Evolutionary conservation across 306 rosid genomes (phyloP).

Genomic region (Medicago arabica): DNA sequence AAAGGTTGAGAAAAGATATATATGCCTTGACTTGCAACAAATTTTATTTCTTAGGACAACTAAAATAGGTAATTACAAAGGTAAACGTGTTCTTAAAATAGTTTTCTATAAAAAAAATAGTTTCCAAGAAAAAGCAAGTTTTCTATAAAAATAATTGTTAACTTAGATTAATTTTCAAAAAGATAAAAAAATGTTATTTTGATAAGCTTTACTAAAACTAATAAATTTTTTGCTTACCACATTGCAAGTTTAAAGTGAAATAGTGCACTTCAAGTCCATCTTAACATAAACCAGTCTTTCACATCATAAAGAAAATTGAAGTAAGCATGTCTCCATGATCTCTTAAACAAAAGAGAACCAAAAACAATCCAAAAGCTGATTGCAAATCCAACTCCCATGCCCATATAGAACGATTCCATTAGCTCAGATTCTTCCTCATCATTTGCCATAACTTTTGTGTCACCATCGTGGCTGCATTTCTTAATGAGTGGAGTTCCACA

Average conservation of each 20-base stretch:
- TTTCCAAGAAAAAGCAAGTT: too few species aligned
- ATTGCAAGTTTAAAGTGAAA: neutral
- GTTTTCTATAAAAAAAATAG: too few species aligned
- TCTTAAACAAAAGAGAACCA: neutral
- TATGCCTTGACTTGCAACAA: too few species aligned
- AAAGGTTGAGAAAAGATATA: too few species aligned
- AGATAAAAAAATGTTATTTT: neutral
- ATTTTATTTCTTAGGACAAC: too few species aligned
- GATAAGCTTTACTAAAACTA: neutral
- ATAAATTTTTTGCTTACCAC: neutral
- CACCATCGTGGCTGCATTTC: too few species aligned
- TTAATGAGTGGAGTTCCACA: too few species aligned
- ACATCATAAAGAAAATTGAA: constrained; percentile 2
- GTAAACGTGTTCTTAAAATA: too few species aligned
- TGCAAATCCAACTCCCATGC: constrained; percentile 34
- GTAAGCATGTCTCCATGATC: constrained; percentile 29
- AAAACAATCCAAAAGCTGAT: neutral
- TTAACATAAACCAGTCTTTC: neutral
- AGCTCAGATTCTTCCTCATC: neutral
- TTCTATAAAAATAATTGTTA: too few species aligned
- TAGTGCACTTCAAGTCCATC: neutral
- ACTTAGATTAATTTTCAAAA: too few species aligned
- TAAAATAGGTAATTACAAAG: too few species aligned
- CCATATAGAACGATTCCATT: constrained; percentile 5
- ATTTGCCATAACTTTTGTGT: too few species aligned